Conservation (phyloP, 75 land plant genomes). For the Sequoia sempervirens region DNA sequence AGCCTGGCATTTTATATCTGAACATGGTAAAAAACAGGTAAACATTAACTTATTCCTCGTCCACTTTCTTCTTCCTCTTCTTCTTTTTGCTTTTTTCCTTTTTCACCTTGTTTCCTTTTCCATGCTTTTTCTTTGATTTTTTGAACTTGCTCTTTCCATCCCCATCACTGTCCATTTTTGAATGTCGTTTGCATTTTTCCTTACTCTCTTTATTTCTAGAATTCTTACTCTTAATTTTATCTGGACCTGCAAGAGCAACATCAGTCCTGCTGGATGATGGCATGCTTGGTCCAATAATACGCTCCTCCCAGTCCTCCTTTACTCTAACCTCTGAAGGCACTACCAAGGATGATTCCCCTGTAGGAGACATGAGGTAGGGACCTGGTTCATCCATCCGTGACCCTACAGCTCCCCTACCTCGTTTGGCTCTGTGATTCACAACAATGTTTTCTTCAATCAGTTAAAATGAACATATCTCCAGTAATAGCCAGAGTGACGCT, state of each 20-base stretch:
- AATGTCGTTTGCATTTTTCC: background rate
- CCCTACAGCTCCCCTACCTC: slow-evolving; percentile 88
- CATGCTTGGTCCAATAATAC: slow-evolving; percentile 58
- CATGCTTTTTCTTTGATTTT: slow-evolving; percentile 8
- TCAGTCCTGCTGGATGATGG: slow-evolving; percentile 19
- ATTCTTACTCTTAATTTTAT: background rate
- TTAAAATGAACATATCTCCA: background rate
- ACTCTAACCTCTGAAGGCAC: slow-evolving; percentile 21
- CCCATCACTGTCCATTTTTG: background rate
- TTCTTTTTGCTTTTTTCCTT: background rate
- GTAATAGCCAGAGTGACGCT: background rate
- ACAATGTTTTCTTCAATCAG: background rate
- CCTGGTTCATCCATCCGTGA: slow-evolving; percentile 97
- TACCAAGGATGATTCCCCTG: background rate
- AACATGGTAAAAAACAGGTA: background rate
- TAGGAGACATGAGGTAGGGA: slow-evolving; percentile 41
- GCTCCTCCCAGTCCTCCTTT: slow-evolving; percentile 57
- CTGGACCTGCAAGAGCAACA: background rate
- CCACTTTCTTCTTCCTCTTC: background rate
- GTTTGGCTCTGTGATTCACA: slow-evolving; percentile 50
- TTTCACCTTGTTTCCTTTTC: background rate
- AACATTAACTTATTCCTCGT: background rate
- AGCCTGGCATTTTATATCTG: background rate
- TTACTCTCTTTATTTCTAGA: background rate
- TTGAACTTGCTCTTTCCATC: background rate